Evolutionary conservation across 768 basidiomycete species (phyloP).

Genomic region (Mycena belliarum): DNA sequence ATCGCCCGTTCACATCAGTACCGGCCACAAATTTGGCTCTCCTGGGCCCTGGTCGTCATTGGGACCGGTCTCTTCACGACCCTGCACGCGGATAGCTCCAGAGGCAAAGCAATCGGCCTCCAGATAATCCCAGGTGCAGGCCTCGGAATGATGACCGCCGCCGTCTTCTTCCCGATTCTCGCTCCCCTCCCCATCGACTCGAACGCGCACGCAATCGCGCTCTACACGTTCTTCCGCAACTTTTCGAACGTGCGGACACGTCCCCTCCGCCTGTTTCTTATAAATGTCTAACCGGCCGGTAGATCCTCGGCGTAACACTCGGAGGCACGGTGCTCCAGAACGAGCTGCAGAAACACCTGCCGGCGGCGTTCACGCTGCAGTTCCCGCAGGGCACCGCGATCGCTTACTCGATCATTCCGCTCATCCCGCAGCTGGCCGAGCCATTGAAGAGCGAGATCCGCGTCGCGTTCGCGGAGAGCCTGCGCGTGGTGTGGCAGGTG

Average conservation of each 20-base stretch:
- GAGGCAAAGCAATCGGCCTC: constrained; percentile 4
- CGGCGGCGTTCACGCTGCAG: constrained; percentile 32
- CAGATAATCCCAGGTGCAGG: constrained; percentile 9
- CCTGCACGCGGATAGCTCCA: background rate
- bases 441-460: constrained; percentile 32
- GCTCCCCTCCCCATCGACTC: constrained; percentile 37
- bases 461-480: constrained; percentile 39
- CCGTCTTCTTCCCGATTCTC: constrained; percentile 42
- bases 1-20: constrained; percentile 20
- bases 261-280: no score
- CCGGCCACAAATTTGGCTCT: constrained; percentile 11
- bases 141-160: constrained; percentile 12
- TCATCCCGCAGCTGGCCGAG: constrained; percentile 32
- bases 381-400: constrained; percentile 38
- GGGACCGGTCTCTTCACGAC: constrained; percentile 3
- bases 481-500: constrained; percentile 39
- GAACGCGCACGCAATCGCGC: constrained; percentile 35
- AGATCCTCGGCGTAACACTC: constrained; percentile 35
- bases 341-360: constrained; percentile 39
- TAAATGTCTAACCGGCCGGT: no score
- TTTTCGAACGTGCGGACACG: constrained; percentile 26
- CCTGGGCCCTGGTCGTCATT: constrained; percentile 5
- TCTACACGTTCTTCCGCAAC: constrained; percentile 34
- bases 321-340: constrained; percentile 48
- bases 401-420: constrained; percentile 43